Base-by-base conservation (phyloP, 208 protist species). In the Leishmania amazonensis region DNA sequence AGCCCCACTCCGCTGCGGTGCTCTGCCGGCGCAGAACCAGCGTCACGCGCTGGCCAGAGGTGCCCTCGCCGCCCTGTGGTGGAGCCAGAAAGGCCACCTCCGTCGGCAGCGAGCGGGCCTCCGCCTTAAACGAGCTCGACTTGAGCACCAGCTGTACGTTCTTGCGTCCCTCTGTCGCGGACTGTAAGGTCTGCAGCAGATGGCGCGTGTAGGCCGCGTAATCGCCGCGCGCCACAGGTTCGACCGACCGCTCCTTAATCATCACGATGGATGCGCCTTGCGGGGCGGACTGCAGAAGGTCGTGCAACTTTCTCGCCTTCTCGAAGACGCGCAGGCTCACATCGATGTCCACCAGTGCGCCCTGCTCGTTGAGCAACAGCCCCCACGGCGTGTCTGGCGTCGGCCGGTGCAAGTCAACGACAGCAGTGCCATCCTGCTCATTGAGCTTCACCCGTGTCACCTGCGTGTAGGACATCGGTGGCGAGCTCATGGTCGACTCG, bases 321-420 rank as follows among this genome's bases (percentile, higher is more conserved):
- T 83, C 70, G 47, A 84, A 86, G 19, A 87, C 79, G 28, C 93
- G 93, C 77, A 96, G 78, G 21, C 85, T 80, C 28, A 90, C 81
- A 74, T 96, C 93, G 45, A 96, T 81, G 71, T 90, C 91, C 19
- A 96, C 86, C 51, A 96, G 75, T 2, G 77, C 73, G 31, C 86
- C 89, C 57, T 84, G 83, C 68, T 93, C 89, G 82, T 93, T 96
- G 76, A 96, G 89, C 70, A 96, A 80, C 49, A 96, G 79, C 6
- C 93, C 93, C 90, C 88, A 94, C 35, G 93, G 85, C 15, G 86
- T 85, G 49, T 80, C 68, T 21, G 80, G 13, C 31, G 87, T 86
- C 13, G 88, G 83, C 19, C 93, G 87, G 45, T 68, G 81, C 45
- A 96, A 71, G 38, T 87, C 75, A n/a, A 95, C 74, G 17, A 78